Percentiles rank a stretch among this genome's conserved stretches.
Evolutionary conservation across 345 rosid genomes (phyloP).

Genomic region (Psidium friedrichsthalianum): DNA sequence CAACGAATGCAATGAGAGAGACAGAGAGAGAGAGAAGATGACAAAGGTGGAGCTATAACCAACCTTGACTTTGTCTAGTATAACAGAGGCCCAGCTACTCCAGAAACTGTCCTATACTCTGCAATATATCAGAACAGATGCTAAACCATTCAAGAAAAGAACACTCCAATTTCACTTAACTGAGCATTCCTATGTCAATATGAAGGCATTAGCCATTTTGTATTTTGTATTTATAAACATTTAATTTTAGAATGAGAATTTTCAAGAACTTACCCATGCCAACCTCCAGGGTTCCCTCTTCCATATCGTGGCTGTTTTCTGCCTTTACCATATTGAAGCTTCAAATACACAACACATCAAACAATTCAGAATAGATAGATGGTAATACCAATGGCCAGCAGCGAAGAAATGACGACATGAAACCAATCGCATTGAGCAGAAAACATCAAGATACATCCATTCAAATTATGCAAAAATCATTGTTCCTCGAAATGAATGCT

Average conservation of each 20-base stretch:
- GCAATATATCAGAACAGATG: constrained; percentile 3
- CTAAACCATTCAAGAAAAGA: not conserved
- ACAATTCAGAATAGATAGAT: not conserved
- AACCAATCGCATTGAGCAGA: not conserved
- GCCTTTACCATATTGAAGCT: constrained; percentile 44
- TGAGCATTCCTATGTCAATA: not conserved
- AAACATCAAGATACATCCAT: not conserved
- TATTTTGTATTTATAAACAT: not conserved
- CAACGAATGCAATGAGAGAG: not conserved
- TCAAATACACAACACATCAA: not conserved
- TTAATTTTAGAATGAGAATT: not conserved
- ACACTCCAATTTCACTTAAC: not conserved
- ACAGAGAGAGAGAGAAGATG: not conserved
- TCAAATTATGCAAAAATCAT: not conserved
- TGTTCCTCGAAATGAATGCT: not conserved
- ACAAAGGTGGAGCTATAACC: not conserved
- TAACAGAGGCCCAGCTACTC: constrained; percentile 96
- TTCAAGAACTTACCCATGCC: constrained; percentile 59
- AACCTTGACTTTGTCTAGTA: constrained; percentile 94
- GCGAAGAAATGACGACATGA: not conserved
- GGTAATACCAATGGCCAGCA: not conserved
- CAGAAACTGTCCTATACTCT: constrained; percentile 96
- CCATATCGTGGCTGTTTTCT: constrained; percentile 43
- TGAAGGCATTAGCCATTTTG: not conserved
- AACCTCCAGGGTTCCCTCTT: constrained; percentile 66